Base-by-base conservation (phyloP, 495 filamentous ascomycete species). In the Tetracladium setigerum region DNA sequence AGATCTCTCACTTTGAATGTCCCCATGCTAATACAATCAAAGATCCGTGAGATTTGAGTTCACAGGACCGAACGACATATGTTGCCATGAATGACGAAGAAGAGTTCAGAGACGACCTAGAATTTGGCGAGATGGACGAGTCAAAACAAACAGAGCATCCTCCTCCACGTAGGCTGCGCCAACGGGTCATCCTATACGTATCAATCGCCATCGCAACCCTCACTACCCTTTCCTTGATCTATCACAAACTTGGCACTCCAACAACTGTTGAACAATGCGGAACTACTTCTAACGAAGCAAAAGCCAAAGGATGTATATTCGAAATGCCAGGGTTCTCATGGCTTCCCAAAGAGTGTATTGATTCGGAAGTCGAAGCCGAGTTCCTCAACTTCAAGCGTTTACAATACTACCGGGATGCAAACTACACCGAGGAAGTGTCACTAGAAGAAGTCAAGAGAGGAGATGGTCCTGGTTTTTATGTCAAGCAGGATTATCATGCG, bases 281-380 rank as follows among this genome's bases (percentile, higher is more conserved):
- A 1, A 44, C 19, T 13, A 44, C 41, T 24, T 30, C 41, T n/a
- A 14, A n/a, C 10, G 27, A 44, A 32, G 41, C 41, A 10, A 44
- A 13, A 31, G 41, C 41, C 14, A 31, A 17, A 12, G 41, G 41
- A 15, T 44, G 41, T 16, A 13, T 31, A 12, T 44, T 44, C 15
- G 41, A 44, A 2, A 44, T 44, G 41, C 32, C 24, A 16, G 41
- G 12, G 17, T 44, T 32, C 22, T 9, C 41, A 44, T 44, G 41
- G 41, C 22, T 32, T 5, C 22, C 41, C 11, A 31, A 31, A 31
- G 41, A 12, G 34, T 44, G 41, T 18, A 15, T 15, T 8, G 41
- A 44, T 33, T 13, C 19, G 1, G 16, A n/a, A 32, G 12, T 44
- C 11, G 22, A 32, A 14, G 13, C 16, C 1, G 41, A 44, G 24